Conservation (phyloP, 2,329 filamentous ascomycete genomes). For the Trichoderma citrinoviride region DNA sequence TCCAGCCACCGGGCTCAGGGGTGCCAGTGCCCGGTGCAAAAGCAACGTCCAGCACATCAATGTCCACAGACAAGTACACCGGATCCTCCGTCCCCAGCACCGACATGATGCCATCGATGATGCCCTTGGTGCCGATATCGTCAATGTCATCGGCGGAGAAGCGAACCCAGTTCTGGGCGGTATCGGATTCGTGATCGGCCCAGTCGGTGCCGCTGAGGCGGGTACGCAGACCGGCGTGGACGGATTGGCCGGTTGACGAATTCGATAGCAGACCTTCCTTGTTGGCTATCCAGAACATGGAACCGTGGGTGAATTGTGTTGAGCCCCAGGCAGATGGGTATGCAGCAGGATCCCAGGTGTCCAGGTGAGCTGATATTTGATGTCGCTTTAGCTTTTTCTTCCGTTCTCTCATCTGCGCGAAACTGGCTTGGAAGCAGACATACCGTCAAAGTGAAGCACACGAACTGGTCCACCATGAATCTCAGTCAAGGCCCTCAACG, state of each 20-base stretch:
- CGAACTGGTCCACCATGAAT: conserved; percentile 62
- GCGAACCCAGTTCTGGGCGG: conserved; percentile 72
- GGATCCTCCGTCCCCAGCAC: conserved; percentile 72
- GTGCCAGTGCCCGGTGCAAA: conserved; percentile 74
- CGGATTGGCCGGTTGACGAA: conserved; percentile 63
- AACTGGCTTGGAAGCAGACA: conserved; percentile 4
- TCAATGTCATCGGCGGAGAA: conserved; percentile 84
- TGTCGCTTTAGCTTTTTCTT: background rate
- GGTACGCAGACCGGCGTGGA: conserved; percentile 82
- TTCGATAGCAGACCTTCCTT: conserved; percentile 78
- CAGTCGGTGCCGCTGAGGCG: conserved; percentile 66
- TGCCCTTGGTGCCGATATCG: conserved; percentile 68
- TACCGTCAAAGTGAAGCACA: conserved; percentile 69
- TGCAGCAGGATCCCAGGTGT: conserved; percentile 80
- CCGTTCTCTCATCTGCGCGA: conserved; percentile 25
- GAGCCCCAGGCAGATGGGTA: conserved; percentile 58
- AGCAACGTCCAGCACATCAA: conserved; percentile 77
- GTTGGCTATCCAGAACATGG: conserved; percentile 86
- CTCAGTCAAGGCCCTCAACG: conserved; percentile 62
- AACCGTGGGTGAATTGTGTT: conserved; percentile 75
- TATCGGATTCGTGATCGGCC: conserved; percentile 69
- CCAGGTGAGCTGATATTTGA: conserved; percentile 56
- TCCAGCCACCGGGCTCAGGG: conserved; percentile 89
- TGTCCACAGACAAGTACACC: conserved; percentile 78
- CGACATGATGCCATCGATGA: conserved; percentile 68